Evolutionary conservation across 805 yeast genomes (phyloP), one percentile per base, ranked within the genome.

Genomic region (Cyberlindnera subsufficiens): DNA sequence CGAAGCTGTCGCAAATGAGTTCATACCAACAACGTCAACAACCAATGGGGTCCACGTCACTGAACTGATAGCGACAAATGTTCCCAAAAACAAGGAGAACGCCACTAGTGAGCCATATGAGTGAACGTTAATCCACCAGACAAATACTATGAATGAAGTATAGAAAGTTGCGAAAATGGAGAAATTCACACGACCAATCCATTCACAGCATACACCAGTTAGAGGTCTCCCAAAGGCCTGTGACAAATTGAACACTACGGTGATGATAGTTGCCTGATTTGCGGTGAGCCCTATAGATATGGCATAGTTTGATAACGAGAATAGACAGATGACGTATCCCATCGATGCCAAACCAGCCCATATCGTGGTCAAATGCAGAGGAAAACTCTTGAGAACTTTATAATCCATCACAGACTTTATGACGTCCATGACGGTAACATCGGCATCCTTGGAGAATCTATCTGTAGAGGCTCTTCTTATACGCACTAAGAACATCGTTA

Each of bases 151-250:
- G 0, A 75, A 49, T 2, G 66, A 59, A 22, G 70, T 47, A 4
- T 72, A 44, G 1, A 52, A 16, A 1, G 74, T 66, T 6, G 64
- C 50, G 5, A 61, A 27, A 10, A 69, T 60, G 5, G 79, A 66
- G 15, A 68, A 59, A 48, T 76, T 76, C 4, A 71, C 59, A 45
- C 77, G 61, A 1, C 82, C 82, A 38, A 58, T 54, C 33, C 56
- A 60, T 43, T 74, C 79, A 42, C 75, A 71, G 1, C 62, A 29
- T 3, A 63, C 47, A 0, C 80, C 82, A 53, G 74, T 65, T 11
- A 55, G 8, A 2, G 79, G 77, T 52, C 82, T 63, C 6, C 80
- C 80, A 14, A 74, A 46, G 6, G 66, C 60, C 52, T 76, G 80
- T 0, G 69, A 65, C 8, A 69, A 65, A 46, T 72, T 74, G 43